Conservation (phyloP, 1,139 yeast species). For the Saccharomyces hybrid region DNA sequence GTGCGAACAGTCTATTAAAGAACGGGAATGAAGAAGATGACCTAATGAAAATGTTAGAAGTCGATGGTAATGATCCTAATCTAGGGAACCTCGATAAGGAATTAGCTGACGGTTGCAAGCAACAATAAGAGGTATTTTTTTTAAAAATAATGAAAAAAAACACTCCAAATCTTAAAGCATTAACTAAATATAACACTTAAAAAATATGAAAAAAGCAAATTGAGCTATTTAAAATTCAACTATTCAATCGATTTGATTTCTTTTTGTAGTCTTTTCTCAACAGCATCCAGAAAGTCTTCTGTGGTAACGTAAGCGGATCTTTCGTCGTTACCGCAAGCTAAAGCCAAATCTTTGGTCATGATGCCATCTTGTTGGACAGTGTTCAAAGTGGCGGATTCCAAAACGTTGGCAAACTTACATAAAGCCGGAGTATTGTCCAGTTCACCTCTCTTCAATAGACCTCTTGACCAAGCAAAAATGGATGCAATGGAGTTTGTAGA, state of each 20-base stretch:
- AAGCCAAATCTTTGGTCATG: too few species aligned
- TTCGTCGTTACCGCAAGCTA: too few species aligned
- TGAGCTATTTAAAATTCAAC: background rate
- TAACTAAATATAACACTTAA: background rate
- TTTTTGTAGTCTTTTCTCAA: too few species aligned
- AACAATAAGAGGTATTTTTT: conserved; percentile 14
- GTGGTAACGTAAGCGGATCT: too few species aligned
- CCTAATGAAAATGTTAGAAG: conserved; percentile 21
- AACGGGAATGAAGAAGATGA: conserved; percentile 32
- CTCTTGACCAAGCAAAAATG: too few species aligned
- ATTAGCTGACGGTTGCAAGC: conserved; percentile 37
- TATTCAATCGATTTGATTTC: conserved; percentile 19
- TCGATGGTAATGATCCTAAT: conserved; percentile 39
- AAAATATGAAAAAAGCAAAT: background rate
- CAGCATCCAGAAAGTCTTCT: too few species aligned
- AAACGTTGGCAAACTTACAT: too few species aligned
- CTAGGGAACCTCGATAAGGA: conserved; percentile 35
- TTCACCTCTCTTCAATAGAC: too few species aligned
- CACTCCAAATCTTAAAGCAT: background rate
- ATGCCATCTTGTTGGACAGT: too few species aligned
- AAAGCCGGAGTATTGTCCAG: too few species aligned
- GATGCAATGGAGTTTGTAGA: too few species aligned
- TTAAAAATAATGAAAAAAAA: background rate
- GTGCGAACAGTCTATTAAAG: conserved; percentile 35
- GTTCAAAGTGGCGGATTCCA: too few species aligned